Percentiles rank a stretch among this genome's conserved stretches.
Conservation (phyloP, 495 filamentous ascomycete species). For the Tetracladium marchalianum region DNA sequence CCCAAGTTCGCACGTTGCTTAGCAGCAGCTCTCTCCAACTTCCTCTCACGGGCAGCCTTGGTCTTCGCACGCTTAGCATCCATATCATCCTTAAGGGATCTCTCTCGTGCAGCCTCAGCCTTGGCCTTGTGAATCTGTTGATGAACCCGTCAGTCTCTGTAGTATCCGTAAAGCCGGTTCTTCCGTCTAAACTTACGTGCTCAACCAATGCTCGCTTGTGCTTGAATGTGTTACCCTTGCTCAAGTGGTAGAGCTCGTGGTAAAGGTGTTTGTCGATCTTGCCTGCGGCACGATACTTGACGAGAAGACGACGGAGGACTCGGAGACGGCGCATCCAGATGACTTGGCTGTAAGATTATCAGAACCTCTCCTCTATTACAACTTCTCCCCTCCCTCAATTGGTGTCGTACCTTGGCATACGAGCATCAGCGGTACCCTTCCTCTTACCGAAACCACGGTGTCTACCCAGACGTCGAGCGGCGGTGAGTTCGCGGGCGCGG, state of each 20-base stretch:
- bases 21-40: conserved; percentile 72
- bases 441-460: conserved; percentile 99
- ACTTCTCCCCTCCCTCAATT: neutral
- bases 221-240: conserved; percentile 99
- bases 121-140: conserved; percentile 97
- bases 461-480: conserved; percentile 82
- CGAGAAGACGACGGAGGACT: conserved; percentile 94
- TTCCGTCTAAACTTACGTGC: conserved; percentile 67
- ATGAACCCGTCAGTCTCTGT: neutral
- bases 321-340: conserved; percentile 99
- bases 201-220: conserved; percentile 99
- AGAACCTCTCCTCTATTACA: neutral
- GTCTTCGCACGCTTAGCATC: conserved; percentile 98
- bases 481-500: conserved; percentile 83
- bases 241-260: conserved; percentile 98
- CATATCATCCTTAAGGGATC: conserved; percentile 95
- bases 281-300: conserved; percentile 97
- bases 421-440: conserved; percentile 99
- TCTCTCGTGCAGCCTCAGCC: conserved; percentile 95
- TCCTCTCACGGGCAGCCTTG: conserved; percentile 98
- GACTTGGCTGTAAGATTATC: conserved; percentile 57
- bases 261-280: conserved; percentile 99
- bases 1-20: conserved; percentile 80
- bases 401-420: conserved; percentile 88
- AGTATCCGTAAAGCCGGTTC: neutral